These are phyloP conservation scores for Rugosomyces carneus DNA, from an alignment of 1,284 basidiomycete genomes.

Conservation along the genomic window DNA sequence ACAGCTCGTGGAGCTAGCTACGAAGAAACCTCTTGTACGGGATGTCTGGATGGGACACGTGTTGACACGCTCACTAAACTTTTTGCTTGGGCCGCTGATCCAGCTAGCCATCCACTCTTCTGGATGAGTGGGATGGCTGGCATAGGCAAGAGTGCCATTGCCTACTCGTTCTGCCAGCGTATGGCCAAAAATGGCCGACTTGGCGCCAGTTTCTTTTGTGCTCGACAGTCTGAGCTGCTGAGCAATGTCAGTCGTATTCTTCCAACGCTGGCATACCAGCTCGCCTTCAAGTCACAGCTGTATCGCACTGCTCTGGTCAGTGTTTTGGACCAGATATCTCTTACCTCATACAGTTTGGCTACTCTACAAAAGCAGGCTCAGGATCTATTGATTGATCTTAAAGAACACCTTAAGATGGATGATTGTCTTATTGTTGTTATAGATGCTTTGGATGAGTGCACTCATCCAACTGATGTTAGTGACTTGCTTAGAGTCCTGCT, in stretches of 20 bases:
- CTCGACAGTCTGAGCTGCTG: slow-evolving; percentile 4
- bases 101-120: slow-evolving; percentile 4
- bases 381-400: slow-evolving; percentile 7
- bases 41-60: slow-evolving; percentile 1
- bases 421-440: slow-evolving; percentile 12
- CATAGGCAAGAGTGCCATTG: slow-evolving; percentile 20
- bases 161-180: slow-evolving; percentile 14
- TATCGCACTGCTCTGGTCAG: slow-evolving; percentile 3
- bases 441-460: slow-evolving; percentile 18
- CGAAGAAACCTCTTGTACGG: neutral
- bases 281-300: slow-evolving; percentile 9
- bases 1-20: neutral
- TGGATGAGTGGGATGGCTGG: slow-evolving; percentile 20
- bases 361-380: slow-evolving; percentile 8
- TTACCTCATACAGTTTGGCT: neutral
- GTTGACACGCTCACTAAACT: slow-evolving; percentile 5
- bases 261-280: slow-evolving; percentile 15
- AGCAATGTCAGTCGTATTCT: slow-evolving; percentile 14
- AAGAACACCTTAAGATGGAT: neutral
- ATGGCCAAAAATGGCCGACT: slow-evolving; percentile 6
- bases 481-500: slow-evolving; percentile 5
- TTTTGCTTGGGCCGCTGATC: slow-evolving; percentile 11
- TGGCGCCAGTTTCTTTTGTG: slow-evolving; percentile 19
- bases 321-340: slow-evolving; percentile 1
- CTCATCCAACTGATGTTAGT: slow-evolving; percentile 9